Conservation (phyloP, 2,329 filamentous ascomycete genomes). For the Talaromyces islandicus region DNA sequence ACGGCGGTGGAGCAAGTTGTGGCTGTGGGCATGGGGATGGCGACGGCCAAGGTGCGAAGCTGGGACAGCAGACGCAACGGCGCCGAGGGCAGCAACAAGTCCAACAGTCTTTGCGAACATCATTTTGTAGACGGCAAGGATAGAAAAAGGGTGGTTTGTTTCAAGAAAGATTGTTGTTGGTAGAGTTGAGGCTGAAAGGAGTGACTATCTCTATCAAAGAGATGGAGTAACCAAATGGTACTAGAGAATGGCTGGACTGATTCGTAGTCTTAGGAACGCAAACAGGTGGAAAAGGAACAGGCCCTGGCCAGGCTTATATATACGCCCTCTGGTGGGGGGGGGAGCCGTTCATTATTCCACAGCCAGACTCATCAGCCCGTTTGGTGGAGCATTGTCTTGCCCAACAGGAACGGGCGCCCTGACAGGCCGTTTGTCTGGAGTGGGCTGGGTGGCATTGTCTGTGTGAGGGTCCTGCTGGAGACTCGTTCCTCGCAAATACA, state of each 20-base stretch:
- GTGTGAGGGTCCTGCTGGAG: background rate
- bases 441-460: background rate
- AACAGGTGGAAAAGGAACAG: background rate
- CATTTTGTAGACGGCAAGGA: slow-evolving; percentile 13
- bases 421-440: background rate
- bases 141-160: background rate
- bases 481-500: background rate
- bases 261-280: background rate
- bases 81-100: slow-evolving; percentile 25
- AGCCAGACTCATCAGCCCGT: background rate
- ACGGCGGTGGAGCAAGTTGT: slow-evolving; percentile 11
- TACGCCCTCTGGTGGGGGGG: background rate
- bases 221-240: background rate
- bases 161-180: background rate
- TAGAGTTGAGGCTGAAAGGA: slow-evolving; percentile 8
- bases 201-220: slow-evolving; percentile 11
- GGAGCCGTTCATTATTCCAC: background rate
- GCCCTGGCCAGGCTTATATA: background rate
- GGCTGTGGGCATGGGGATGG: slow-evolving; percentile 4
- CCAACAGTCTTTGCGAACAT: slow-evolving; percentile 33
- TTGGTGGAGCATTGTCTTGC: background rate
- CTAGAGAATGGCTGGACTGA: slow-evolving; percentile 8
- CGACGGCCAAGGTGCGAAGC: slow-evolving; percentile 6
- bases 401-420: background rate
- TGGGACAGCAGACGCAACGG: slow-evolving; percentile 26